phyloP scores from a whole-genome alignment of 2,329 filamentous ascomycete genomes.

The Clonostachys rosea region DNA sequence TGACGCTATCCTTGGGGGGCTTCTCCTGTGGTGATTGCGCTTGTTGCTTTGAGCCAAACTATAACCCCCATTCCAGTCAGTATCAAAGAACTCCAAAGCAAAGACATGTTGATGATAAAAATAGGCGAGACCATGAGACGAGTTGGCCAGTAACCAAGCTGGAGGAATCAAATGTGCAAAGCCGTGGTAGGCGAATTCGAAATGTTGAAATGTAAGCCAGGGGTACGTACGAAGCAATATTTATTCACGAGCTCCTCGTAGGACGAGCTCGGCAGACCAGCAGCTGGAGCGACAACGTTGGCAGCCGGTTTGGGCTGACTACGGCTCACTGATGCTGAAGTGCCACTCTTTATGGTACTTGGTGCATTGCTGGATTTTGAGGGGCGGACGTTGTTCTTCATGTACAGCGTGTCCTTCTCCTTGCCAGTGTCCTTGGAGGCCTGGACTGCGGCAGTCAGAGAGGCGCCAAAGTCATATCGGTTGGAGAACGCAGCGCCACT shows the following conservation, averaged over 20 bases:
- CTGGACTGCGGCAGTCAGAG: conserved; percentile 76
- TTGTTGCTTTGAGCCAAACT: conserved; percentile 62
- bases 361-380: conserved; percentile 7
- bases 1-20: conserved; percentile 38
- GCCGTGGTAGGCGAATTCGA: conserved; percentile 8
- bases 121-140: not conserved
- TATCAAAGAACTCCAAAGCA: too few relatives aligned
- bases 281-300: conserved; percentile 44
- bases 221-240: conserved; percentile 97
- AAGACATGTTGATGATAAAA: conserved; percentile 3
- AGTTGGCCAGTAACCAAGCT: conserved; percentile 13
- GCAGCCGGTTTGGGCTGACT: conserved; percentile 11
- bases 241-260: conserved; percentile 98
- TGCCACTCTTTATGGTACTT: conserved; percentile 15
- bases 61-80: conserved; percentile 27
- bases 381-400: conserved; percentile 40
- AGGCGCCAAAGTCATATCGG: conserved; percentile 95
- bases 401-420: conserved; percentile 51
- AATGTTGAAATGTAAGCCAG: conserved; percentile 23
- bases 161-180: conserved; percentile 6
- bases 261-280: conserved; percentile 72
- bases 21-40: conserved; percentile 23
- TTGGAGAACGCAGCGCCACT: conserved; percentile 79
- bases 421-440: conserved; percentile 59
- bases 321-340: not conserved